Conservation (phyloP, 2,329 filamentous ascomycete species). For the Periconia digitata region DNA sequence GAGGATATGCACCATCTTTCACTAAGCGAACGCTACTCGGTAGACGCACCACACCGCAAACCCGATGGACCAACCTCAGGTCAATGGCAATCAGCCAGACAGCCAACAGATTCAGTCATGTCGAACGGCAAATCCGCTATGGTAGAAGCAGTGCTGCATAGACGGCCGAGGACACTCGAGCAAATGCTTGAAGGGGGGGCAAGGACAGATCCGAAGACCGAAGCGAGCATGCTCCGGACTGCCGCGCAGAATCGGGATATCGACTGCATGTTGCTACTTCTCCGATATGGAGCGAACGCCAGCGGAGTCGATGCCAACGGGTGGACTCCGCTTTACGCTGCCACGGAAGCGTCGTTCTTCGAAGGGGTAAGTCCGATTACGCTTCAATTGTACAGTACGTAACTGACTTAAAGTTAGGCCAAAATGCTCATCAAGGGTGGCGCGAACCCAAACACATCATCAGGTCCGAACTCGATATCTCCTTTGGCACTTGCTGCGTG, state of each 20-base stretch:
- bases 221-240: slow-evolving; percentile 34
- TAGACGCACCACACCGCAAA: slow-evolving; percentile 11
- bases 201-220: slow-evolving; percentile 28
- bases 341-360: slow-evolving; percentile 28
- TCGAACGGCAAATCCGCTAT: slow-evolving; percentile 42
- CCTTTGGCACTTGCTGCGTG: slow-evolving; percentile 55
- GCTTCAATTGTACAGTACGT: neutral
- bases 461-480: slow-evolving; percentile 56
- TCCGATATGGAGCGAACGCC: slow-evolving; percentile 33
- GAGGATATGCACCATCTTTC: slow-evolving; percentile 26
- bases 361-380: slow-evolving; percentile 42
- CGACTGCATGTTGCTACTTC: slow-evolving; percentile 29
- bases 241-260: slow-evolving; percentile 34
- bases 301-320: slow-evolving; percentile 34
- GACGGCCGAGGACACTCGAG: slow-evolving; percentile 62
- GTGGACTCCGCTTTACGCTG: slow-evolving; percentile 30
- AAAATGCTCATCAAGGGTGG: slow-evolving; percentile 43
- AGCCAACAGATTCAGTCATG: slow-evolving; percentile 26
- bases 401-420: slow-evolving; percentile 16
- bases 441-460: slow-evolving; percentile 56
- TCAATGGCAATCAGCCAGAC: slow-evolving; percentile 22
- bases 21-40: slow-evolving; percentile 23
- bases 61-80: slow-evolving; percentile 10
- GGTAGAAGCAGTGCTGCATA: slow-evolving; percentile 60
- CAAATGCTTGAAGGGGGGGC: slow-evolving; percentile 37